phyloP scores from a whole-genome alignment of 805 yeast species.

The Candida orba region DNA sequence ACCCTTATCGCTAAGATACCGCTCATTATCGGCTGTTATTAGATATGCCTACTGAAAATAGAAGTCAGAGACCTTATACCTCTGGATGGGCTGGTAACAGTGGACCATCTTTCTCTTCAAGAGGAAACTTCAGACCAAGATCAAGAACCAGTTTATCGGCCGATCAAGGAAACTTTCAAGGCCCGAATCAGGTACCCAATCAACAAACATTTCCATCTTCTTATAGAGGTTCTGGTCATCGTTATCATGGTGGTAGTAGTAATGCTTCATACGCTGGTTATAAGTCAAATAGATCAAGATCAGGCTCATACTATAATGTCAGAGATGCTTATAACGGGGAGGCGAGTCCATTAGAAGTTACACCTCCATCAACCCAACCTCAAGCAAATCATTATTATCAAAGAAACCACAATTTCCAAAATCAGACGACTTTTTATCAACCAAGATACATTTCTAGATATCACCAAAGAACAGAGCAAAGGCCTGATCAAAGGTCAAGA shows the following conservation, averaged over 20 bases:
- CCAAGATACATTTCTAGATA: constrained; percentile 3
- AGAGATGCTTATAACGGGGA: constrained; percentile 2
- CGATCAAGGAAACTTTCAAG: constrained; percentile 1
- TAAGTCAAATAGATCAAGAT: constrained; percentile 1
- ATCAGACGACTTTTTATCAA: constrained; percentile 1
- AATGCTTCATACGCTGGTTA: not conserved
- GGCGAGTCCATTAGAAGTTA: not conserved
- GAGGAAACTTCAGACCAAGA: constrained; percentile 4
- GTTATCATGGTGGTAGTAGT: constrained; percentile 1
- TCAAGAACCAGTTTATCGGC: constrained; percentile 1
- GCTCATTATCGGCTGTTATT: too few species aligned
- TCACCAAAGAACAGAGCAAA: not conserved
- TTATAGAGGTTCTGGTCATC: constrained; percentile 3
- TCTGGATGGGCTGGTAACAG: constrained; percentile 5
- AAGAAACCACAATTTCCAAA: constrained; percentile 1
- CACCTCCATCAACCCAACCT: not conserved
- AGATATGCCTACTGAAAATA: constrained; percentile 3
- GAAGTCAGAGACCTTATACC: constrained; percentile 5
- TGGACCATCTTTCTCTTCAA: constrained; percentile 2
- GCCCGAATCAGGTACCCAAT: not conserved
- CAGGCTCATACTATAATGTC: constrained; percentile 1
- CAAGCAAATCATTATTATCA: constrained; percentile 2
- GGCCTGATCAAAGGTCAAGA: constrained; percentile 3
- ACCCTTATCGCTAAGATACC: too few species aligned
- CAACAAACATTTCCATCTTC: not conserved